Evolutionary conservation across 2,329 filamentous ascomycete genomes (phyloP).

Genomic region (Monosporascus ibericus): DNA sequence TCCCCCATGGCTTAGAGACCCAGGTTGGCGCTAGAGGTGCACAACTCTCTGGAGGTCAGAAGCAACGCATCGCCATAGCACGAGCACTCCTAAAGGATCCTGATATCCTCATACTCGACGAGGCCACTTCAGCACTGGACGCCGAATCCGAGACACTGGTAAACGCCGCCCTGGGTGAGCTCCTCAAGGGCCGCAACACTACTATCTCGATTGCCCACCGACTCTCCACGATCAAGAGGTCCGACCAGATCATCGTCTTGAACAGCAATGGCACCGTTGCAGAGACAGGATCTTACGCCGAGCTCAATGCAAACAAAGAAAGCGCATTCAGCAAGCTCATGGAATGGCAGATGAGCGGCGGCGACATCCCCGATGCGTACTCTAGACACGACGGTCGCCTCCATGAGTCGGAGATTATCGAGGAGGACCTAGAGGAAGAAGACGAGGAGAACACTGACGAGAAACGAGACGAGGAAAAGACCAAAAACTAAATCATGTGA

Average conservation of each 20-base stretch:
- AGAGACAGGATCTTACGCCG: conserved; percentile 78
- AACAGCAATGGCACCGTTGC: conserved; percentile 82
- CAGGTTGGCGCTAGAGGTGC: conserved; percentile 87
- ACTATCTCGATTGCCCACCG: conserved; percentile 97
- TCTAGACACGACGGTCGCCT: conserved; percentile 33
- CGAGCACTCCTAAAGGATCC: conserved; percentile 91
- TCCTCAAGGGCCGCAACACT: conserved; percentile 83
- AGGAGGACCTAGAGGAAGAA: conserved; percentile 39
- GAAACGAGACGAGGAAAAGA: conserved; percentile 11
- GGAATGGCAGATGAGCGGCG: conserved; percentile 97
- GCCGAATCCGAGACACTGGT: conserved; percentile 96
- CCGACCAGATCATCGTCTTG: conserved; percentile 89
- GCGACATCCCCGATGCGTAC: conserved; percentile 49
- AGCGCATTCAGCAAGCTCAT: conserved; percentile 93
- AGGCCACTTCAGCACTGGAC: conserved; percentile 91
- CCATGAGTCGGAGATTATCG: conserved; percentile 46
- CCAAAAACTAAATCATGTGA: conserved; percentile 14
- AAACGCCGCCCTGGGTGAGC: conserved; percentile 76
- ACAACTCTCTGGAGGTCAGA: conserved; percentile 92
- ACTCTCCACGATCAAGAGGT: conserved; percentile 91
- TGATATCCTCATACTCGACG: conserved; percentile 93
- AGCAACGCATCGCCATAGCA: conserved; percentile 96
- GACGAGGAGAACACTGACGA: conserved; percentile 27
- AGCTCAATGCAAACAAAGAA: conserved; percentile 64
- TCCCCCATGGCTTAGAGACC: conserved; percentile 92